Evolutionary conservation across 148 eudicot genomes (phyloP), one percentile per base, ranked within the genome.

Genomic region (Limonium bicolor): DNA sequence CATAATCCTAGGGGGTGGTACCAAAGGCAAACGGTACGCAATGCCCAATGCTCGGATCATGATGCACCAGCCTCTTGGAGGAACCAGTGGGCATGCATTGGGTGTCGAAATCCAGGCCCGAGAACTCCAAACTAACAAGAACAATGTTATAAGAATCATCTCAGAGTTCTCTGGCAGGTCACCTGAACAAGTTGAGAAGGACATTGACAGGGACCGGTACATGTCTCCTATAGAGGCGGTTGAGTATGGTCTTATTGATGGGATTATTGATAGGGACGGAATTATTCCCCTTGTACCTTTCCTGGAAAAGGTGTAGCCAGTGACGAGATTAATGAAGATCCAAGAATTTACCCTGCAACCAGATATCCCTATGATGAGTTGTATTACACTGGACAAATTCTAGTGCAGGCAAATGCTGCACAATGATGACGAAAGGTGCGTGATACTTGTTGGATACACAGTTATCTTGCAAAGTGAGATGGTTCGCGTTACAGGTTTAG

Each of bases 171-270:
- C 87, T 26, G 79, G 87, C 43, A 74, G 76, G 32, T 16, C 96
- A 17, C 44, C 50, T 58, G 84, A 81, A 59, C 72, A 81, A 56
- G 80, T 86, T 25, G 72, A 70, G 58, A 75, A 78, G 60, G 96
- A 86, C 56, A 86, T 86, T 42, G 87, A 86, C 34, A 72, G 83
- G 60, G 93, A 81, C 54, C 73, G 79, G 10, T 86, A 78, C 54
- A 75, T 86, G 87, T 86, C 96, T 56, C 96, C 96, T 10, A 71
- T 86, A 49, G 96, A 86, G 69, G 96, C 87, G 10, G 76, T 86
- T 68, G 96, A 81, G 66, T 86, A 78, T 52, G 93, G 93, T n/a
- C 55, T 86, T 16, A 68, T 86, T 39, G 96, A 86, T 31, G 93
- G 93, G 22, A 77, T 86, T 28, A 75, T 86, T 48, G 93, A 78